Evolutionary conservation across 1,284 basidiomycete genomes (phyloP), one percentile per base, ranked within the genome.

Genomic region (Mycena citricolor): DNA sequence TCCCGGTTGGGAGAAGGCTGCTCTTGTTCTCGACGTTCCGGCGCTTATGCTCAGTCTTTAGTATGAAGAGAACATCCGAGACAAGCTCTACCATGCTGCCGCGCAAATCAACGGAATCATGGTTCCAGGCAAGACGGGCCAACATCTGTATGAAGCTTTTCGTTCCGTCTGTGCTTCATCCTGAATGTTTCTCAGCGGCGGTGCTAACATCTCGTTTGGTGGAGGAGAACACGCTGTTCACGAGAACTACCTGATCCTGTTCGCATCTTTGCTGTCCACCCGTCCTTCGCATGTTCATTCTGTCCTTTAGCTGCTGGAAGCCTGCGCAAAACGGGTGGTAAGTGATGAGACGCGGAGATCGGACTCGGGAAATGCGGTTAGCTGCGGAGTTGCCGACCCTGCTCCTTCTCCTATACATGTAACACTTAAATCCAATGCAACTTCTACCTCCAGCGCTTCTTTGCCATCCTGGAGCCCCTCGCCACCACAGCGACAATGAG

Each of bases 111-210:
- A 73, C 33, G 75, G 73, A 1, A 57, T 80, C 6, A 66, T 58
- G 29, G 77, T 89, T 23, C 86, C 86, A 4, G 86, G 86, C 7
- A 89, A 90, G 67, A 75, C 79, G 1, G 82, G 79, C 2, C 67
- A 74, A 45, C 86, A 89, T 63, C 65, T 89, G 85, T 86, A 52
- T 17, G 76, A 65, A 23, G 21, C 36, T 51, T 46, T 39, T 17
- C 32, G 10, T 23, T 28, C 2, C 21, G 25, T 28, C 3, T 32
- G 23, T 21, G 13, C 21, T 33, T 6, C 8, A 13, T 11, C 16
- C 23, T 40, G 3, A 37, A 19, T 19, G 13, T 26, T 17, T 39
- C 1, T 25, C 29, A 59, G 58, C 33, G 44, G 49, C 17, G 55
- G 56, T 12, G 55, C 50, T 29, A 61, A 61, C 55, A 51, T 62